phyloP scores from a whole-genome alignment of 139 green algal genomes.

The Deuterostichococcus epilithicus region DNA sequence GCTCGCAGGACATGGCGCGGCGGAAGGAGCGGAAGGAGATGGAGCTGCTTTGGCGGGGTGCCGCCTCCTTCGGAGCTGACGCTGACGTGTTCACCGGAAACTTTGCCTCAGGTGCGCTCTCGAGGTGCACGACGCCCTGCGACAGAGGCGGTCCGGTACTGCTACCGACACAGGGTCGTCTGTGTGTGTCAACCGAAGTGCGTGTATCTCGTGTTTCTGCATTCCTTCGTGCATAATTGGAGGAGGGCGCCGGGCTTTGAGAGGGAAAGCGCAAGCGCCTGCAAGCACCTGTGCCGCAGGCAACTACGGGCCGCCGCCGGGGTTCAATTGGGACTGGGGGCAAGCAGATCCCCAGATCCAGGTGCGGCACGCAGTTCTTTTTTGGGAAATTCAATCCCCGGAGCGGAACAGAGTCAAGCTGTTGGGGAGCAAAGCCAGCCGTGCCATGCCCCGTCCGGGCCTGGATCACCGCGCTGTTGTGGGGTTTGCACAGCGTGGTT shows the following conservation, averaged over 20 bases:
- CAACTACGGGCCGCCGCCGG: conserved; percentile 71
- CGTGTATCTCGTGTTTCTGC: no score
- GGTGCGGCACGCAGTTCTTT: no score
- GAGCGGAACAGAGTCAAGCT: no score
- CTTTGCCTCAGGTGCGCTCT: conserved; percentile 30
- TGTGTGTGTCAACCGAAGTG: not conserved
- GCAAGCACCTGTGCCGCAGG: conserved; percentile 30
- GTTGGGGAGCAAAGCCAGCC: not conserved
- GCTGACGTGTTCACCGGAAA: conserved; percentile 63
- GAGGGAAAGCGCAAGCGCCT: no score
- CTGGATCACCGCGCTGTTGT: no score
- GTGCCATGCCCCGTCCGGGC: no score
- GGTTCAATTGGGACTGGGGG: conserved; percentile 74
- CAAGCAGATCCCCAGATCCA: conserved; percentile 45
- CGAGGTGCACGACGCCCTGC: no score
- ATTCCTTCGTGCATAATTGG: not conserved
- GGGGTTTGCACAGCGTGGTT: no score
- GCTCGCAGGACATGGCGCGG: conserved; percentile 32
- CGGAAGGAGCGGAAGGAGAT: conserved; percentile 38
- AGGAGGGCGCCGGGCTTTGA: no score
- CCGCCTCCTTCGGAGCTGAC: conserved; percentile 38
- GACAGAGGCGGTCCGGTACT: not conserved
- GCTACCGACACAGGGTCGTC: not conserved
- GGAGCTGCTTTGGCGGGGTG: conserved; percentile 73
- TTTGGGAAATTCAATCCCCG: no score